phyloP scores from a whole-genome alignment of 495 filamentous ascomycete genomes.

The Annulohypoxylon stygium region DNA sequence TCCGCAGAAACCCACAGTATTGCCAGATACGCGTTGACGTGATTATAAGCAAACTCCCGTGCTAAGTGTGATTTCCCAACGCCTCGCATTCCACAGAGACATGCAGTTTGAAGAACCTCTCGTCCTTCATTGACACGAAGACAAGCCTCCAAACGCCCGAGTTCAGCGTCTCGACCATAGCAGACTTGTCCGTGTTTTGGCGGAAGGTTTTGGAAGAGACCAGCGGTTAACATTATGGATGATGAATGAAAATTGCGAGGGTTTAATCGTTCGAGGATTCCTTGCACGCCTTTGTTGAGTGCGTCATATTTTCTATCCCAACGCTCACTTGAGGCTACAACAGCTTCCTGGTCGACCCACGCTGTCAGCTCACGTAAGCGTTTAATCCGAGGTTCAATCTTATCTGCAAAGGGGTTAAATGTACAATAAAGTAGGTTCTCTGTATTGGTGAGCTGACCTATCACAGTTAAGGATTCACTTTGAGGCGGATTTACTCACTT shows the following conservation, averaged over 20 bases:
- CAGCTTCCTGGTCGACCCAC: slow-evolving; percentile 9
- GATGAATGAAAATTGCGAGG: background rate
- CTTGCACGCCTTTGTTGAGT: background rate
- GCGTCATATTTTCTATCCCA: slow-evolving; percentile 6
- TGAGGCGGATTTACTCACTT: background rate
- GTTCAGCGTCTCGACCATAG: slow-evolving; percentile 3
- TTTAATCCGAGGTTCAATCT: slow-evolving; percentile 2
- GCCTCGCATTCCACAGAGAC: slow-evolving; percentile 7
- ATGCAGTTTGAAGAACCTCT: background rate
- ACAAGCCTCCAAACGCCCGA: background rate
- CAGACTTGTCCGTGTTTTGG: background rate
- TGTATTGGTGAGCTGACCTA: background rate
- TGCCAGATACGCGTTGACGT: background rate
- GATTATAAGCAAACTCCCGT: slow-evolving; percentile 8
- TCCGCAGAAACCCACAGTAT: slow-evolving; percentile 10
- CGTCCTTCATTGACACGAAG: background rate
- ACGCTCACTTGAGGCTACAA: slow-evolving; percentile 4
- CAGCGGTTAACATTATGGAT: background rate
- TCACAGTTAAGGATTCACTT: background rate
- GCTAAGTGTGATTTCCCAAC: slow-evolving; percentile 5
- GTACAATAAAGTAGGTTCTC: background rate
- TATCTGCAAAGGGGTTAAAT: background rate
- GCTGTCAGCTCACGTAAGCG: slow-evolving; percentile 9
- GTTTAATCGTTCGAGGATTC: slow-evolving; percentile 2
- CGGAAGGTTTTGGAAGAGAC: slow-evolving; percentile 3